These are phyloP conservation scores for Stenogyne calaminthoides DNA, from an alignment of 305 asterid genomes.

Conservation along the genomic window DNA sequence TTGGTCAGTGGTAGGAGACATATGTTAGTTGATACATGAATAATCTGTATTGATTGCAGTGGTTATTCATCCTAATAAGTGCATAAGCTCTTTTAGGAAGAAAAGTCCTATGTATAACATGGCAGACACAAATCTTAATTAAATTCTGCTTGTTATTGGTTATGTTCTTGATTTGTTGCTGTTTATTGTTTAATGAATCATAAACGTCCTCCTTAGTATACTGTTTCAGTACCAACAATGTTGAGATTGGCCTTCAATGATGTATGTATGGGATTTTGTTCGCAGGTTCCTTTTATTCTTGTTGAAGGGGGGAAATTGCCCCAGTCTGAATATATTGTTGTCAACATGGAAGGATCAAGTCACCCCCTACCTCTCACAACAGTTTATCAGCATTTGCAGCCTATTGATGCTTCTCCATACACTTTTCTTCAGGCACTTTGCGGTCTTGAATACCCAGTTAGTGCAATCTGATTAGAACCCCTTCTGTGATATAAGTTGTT, in stretches of 20 bases:
- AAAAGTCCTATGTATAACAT: neutral
- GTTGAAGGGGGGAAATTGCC: slow-evolving; percentile 65
- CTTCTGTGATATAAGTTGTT: slow-evolving; percentile 1
- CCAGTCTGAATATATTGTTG: slow-evolving; percentile 59
- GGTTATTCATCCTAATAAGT: neutral
- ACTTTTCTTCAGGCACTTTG: slow-evolving; percentile 65
- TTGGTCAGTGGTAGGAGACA: neutral
- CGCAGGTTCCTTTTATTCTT: slow-evolving; percentile 86
- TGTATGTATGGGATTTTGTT: slow-evolving; percentile 12
- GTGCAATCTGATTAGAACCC: slow-evolving; percentile 36
- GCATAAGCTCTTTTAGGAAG: slow-evolving; percentile 4
- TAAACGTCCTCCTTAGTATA: neutral
- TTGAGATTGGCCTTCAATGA: slow-evolving; percentile 27
- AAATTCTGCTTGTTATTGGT: neutral
- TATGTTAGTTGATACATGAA: neutral
- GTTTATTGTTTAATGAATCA: neutral
- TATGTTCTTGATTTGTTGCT: neutral
- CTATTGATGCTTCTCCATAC: slow-evolving; percentile 63
- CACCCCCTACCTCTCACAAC: slow-evolving; percentile 83
- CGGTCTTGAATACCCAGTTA: slow-evolving; percentile 72
- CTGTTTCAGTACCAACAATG: neutral
- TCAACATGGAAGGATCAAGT: slow-evolving; percentile 83
- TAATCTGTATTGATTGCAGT: neutral
- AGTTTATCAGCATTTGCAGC: slow-evolving; percentile 71
- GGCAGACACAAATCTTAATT: neutral